phyloP scores from a whole-genome alignment of 2,329 filamentous ascomycete genomes.

The Cephalotrichum gorgonifer region DNA sequence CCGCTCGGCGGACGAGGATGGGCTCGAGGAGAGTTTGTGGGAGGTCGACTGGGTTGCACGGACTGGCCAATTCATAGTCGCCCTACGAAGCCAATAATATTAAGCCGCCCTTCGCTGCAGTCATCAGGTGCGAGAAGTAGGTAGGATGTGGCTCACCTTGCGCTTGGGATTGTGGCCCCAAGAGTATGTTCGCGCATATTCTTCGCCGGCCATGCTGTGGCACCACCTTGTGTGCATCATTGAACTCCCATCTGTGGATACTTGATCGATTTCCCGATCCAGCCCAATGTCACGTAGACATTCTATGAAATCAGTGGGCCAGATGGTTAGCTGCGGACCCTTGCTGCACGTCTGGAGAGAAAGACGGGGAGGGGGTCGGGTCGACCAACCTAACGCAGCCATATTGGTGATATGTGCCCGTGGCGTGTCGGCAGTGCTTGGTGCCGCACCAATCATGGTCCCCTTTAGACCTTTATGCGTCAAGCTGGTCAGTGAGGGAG shows the following conservation, averaged over 20 bases:
- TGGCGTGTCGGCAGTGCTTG: constrained; percentile 43
- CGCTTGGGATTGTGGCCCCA: constrained; percentile 37
- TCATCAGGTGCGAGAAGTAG: not conserved
- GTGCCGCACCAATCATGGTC: constrained; percentile 37
- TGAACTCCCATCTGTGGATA: constrained; percentile 24
- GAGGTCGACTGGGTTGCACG: constrained; percentile 29
- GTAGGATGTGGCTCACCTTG: constrained; percentile 19
- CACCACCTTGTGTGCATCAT: constrained; percentile 44
- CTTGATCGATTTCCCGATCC: constrained; percentile 25
- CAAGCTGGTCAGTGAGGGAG: not conserved
- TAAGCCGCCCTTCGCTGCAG: not conserved
- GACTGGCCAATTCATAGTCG: constrained; percentile 29
- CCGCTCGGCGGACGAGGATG: constrained; percentile 25
- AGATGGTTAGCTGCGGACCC: not conserved
- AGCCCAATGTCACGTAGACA: constrained; percentile 41
- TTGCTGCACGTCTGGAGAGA: not conserved
- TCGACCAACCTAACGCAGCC: constrained; percentile 32
- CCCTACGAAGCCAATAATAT: constrained; percentile 17
- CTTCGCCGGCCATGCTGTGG: constrained; percentile 39
- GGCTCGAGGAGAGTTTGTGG: constrained; percentile 32
- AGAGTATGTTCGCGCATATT: constrained; percentile 37
- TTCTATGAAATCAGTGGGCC: constrained; percentile 20
- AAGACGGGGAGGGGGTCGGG: not conserved
- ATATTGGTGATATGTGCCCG: constrained; percentile 52
- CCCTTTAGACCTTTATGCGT: constrained; percentile 32